Conservation (phyloP, 2,329 filamentous ascomycete species). For the Pyrenochaeta sp. region DNA sequence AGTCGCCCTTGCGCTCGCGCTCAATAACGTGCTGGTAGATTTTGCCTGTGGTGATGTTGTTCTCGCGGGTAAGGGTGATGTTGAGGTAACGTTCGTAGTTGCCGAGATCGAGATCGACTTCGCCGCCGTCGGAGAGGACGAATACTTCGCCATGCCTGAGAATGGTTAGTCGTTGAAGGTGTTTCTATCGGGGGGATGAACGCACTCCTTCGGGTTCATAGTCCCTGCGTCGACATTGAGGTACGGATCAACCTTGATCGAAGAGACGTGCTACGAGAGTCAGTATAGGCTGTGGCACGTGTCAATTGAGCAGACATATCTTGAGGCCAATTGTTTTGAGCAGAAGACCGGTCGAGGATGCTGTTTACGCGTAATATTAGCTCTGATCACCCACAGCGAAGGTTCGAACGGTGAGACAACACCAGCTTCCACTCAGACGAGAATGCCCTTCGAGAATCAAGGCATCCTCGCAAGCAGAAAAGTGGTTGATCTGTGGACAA, state of each 20-base stretch:
- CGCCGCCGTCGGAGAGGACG: slow-evolving; percentile 83
- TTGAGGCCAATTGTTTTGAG: slow-evolving; percentile 83
- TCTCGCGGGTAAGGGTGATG: slow-evolving; percentile 80
- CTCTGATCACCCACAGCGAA: slow-evolving; percentile 10
- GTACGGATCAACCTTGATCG: slow-evolving; percentile 76
- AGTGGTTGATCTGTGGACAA: neutral
- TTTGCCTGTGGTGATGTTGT: slow-evolving; percentile 98
- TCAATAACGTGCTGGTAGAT: slow-evolving; percentile 91
- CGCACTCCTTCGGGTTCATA: slow-evolving; percentile 70
- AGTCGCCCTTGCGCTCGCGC: slow-evolving; percentile 74
- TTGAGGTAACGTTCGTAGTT: slow-evolving; percentile 85
- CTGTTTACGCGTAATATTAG: slow-evolving; percentile 54
- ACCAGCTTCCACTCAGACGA: no score
- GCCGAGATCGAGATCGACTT: slow-evolving; percentile 76
- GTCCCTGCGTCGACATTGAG: slow-evolving; percentile 79
- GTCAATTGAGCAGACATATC: slow-evolving; percentile 60
- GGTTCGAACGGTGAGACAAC: no score
- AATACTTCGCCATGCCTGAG: slow-evolving; percentile 85
- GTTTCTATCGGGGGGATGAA: neutral
- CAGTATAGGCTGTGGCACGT: slow-evolving; percentile 31
- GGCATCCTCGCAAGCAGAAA: neutral
- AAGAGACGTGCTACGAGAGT: slow-evolving; percentile 63
- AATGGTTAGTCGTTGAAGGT: slow-evolving; percentile 17
- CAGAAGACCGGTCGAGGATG: slow-evolving; percentile 75
- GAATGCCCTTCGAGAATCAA: no score